Evolutionary conservation across 305 asterid species (phyloP).

Genomic region (Nicotiana rustica): DNA sequence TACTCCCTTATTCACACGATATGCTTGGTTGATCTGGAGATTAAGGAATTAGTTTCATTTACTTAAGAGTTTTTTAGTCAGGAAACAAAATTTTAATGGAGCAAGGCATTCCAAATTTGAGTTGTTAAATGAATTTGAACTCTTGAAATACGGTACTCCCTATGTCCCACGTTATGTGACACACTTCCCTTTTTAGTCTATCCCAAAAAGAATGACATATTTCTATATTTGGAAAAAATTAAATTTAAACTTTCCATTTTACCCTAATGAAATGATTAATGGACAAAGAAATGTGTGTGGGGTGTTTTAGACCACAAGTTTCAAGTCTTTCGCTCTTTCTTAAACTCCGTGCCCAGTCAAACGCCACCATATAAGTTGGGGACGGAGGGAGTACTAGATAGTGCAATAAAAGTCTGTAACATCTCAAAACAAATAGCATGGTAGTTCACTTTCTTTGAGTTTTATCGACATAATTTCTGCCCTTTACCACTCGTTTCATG

Average conservation of each 20-base stretch:
- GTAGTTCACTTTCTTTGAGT: not conserved
- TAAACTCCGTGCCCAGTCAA: no score
- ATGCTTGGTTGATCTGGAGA: not conserved
- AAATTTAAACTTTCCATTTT: no score
- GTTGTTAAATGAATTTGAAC: not conserved
- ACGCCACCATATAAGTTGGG: no score
- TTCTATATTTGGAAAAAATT: no score
- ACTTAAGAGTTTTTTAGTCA: not conserved
- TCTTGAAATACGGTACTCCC: not conserved
- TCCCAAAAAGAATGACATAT: no score
- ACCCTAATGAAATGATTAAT: no score
- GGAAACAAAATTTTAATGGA: not conserved
- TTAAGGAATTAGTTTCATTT: slow-evolving; percentile 19
- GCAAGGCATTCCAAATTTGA: not conserved
- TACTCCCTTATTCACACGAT: no score
- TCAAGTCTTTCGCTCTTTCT: no score
- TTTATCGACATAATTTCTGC: not conserved
- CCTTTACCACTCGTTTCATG: slow-evolving; percentile 34
- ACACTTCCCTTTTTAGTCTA: no score
- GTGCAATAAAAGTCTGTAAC: not conserved
- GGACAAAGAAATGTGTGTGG: no score
- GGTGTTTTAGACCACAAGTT: no score
- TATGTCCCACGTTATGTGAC: no score
- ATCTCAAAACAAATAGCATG: not conserved
- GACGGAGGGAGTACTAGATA: not conserved